phyloP scores from a whole-genome alignment of 148 eudicot species.

The Limonium bicolor region DNA sequence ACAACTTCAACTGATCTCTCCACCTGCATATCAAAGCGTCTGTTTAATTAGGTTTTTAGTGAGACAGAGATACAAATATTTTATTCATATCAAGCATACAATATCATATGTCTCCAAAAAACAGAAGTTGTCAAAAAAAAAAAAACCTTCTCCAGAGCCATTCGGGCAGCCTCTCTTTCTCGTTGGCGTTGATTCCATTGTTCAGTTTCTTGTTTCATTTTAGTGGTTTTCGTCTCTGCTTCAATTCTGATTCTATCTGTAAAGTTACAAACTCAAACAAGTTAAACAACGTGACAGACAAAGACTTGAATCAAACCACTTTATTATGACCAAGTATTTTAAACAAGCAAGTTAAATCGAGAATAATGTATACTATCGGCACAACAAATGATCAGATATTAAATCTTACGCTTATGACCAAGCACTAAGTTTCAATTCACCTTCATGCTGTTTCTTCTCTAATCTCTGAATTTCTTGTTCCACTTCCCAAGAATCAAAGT shows the following conservation, averaged over 20 bases:
- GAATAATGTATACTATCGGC: too few species aligned
- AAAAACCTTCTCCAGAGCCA: slow-evolving; percentile 51
- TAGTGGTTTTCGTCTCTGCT: slow-evolving; percentile 50
- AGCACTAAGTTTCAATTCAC: slow-evolving; percentile 18
- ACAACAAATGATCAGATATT: too few species aligned
- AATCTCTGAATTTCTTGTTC: slow-evolving; percentile 38
- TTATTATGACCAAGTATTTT: too few species aligned
- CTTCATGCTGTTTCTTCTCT: slow-evolving; percentile 46
- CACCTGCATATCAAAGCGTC: slow-evolving; percentile 34
- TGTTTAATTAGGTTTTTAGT: not conserved
- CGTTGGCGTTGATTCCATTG: slow-evolving; percentile 29
- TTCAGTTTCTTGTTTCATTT: slow-evolving; percentile 26
- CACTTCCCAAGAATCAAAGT: slow-evolving; percentile 19
- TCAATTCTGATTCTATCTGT: slow-evolving; percentile 22
- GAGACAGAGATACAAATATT: too few species aligned
- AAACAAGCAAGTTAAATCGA: too few species aligned
- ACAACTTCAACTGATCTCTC: slow-evolving; percentile 54
- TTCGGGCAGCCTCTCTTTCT: slow-evolving; percentile 49
- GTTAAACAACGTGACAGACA: too few species aligned
- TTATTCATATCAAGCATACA: too few species aligned
- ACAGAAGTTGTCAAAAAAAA: not conserved
- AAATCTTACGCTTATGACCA: too few species aligned
- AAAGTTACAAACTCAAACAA: too few species aligned
- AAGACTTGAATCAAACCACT: too few species aligned
- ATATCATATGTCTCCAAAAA: too few species aligned